These are phyloP conservation scores for Chaetomium sp. DNA, from an alignment of 2,329 filamentous ascomycete genomes.

Conservation along the genomic window DNA sequence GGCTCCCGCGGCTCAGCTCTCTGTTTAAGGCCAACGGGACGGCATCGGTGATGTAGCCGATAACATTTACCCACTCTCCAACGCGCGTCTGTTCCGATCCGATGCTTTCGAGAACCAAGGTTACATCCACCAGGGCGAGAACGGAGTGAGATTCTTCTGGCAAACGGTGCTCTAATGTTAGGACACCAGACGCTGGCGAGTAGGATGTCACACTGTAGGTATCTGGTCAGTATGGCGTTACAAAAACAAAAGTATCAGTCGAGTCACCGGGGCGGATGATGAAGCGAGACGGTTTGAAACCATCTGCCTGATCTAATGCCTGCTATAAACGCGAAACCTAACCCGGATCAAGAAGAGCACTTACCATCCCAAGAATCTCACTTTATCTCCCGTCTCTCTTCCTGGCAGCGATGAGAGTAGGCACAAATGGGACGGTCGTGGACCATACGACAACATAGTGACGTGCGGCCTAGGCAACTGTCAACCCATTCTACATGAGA, in stretches of 20 bases:
- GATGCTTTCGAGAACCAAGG: constrained; percentile 68
- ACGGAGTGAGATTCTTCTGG: constrained; percentile 49
- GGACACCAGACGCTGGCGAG: constrained; percentile 55
- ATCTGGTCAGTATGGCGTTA: constrained; percentile 20
- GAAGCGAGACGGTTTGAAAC: not conserved
- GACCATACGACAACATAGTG: constrained; percentile 55
- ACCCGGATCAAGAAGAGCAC: constrained; percentile 37
- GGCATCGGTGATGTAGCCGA: constrained; percentile 68
- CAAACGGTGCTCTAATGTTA: constrained; percentile 70
- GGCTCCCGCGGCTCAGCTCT: not conserved
- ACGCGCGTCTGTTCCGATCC: constrained; percentile 64
- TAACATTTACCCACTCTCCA: constrained; percentile 87
- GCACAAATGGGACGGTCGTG: constrained; percentile 65
- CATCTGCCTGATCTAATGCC: not conserved
- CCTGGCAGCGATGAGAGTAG: constrained; percentile 64
- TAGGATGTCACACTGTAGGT: constrained; percentile 53
- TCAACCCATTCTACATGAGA: not conserved
- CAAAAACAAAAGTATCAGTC: not conserved
- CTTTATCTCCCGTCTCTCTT: constrained; percentile 67
- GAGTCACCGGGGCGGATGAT: not conserved
- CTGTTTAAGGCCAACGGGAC: constrained; percentile 18
- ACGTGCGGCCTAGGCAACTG: not conserved
- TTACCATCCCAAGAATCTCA: constrained; percentile 91
- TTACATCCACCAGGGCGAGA: constrained; percentile 67
- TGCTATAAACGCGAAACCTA: not conserved